phyloP scores from a whole-genome alignment of 208 protist genomes.

The Wallacemonas rigidus region DNA sequence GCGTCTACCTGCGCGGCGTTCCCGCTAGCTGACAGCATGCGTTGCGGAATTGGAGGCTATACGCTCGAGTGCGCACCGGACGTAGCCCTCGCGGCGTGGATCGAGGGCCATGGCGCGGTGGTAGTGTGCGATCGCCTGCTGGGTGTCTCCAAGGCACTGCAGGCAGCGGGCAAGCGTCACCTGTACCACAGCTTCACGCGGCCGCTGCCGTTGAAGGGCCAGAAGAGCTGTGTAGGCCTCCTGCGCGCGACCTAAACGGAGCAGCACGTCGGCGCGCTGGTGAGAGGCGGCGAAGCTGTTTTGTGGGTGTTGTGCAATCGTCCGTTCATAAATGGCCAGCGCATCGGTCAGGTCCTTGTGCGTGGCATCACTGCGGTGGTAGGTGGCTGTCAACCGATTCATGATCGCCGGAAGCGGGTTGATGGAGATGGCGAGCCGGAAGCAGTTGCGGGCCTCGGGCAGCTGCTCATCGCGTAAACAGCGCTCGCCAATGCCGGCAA shows the following conservation, averaged over 20 bases:
- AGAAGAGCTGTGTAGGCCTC: slow-evolving; percentile 78
- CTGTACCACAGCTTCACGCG: slow-evolving; percentile 90
- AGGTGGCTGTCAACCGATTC: slow-evolving; percentile 77
- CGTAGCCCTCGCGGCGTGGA: slow-evolving; percentile 62
- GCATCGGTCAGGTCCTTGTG: slow-evolving; percentile 59
- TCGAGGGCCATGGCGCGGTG: slow-evolving; percentile 78
- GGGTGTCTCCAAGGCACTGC: slow-evolving; percentile 41
- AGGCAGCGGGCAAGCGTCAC: slow-evolving; percentile 86
- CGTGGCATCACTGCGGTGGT: slow-evolving; percentile 51
- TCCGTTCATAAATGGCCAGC: slow-evolving; percentile 69
- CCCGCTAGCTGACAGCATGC: slow-evolving; percentile 6
- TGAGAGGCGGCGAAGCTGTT: slow-evolving; percentile 86
- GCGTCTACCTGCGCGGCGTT: no score
- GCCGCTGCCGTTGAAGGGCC: slow-evolving; percentile 69
- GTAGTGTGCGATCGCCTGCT: slow-evolving; percentile 65
- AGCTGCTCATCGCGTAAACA: slow-evolving; percentile 92
- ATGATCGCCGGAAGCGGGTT: slow-evolving; percentile 78
- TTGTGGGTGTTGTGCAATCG: slow-evolving; percentile 70
- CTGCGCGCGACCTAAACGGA: slow-evolving; percentile 63
- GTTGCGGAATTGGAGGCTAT: slow-evolving; percentile 37
- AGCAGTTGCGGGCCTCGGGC: slow-evolving; percentile 89
- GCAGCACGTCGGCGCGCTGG: slow-evolving; percentile 89
- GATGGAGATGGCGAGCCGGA: slow-evolving; percentile 85
- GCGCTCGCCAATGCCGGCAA: slow-evolving; percentile 95
- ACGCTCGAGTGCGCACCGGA: slow-evolving; percentile 70